A percentile compares a stretch with the other conserved stretches of the same genome.
These are phyloP conservation scores for Ormosia semicastrata DNA, from an alignment of 306 rosid species.

Conservation along the genomic window DNA sequence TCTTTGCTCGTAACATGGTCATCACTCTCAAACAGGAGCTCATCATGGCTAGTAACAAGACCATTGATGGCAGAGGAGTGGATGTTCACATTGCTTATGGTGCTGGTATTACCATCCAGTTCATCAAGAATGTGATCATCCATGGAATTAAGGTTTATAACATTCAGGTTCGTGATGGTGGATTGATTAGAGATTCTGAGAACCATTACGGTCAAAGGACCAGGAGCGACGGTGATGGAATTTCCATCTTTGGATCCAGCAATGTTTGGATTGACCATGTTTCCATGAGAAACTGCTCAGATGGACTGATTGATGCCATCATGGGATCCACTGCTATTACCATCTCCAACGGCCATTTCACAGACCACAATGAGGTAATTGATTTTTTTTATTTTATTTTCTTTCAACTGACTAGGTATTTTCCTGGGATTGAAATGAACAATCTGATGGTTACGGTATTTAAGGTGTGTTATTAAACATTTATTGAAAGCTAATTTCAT, in stretches of 20 bases:
- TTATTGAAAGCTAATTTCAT: too few relatives aligned
- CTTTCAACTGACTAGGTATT: not conserved
- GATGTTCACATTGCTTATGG: conserved; percentile 52
- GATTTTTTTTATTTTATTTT: too few relatives aligned
- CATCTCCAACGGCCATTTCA: conserved; percentile 79
- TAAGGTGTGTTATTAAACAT: too few relatives aligned
- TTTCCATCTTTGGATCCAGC: conserved; percentile 70
- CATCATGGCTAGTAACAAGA: conserved; percentile 54
- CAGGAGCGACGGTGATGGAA: conserved; percentile 74
- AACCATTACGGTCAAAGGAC: conserved; percentile 59
- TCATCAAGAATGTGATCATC: conserved; percentile 59
- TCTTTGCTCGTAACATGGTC: conserved; percentile 51
- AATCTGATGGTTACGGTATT: too few relatives aligned
- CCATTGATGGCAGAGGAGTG: conserved; percentile 77
- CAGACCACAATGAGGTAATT: conserved; percentile 64
- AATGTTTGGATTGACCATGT: conserved; percentile 83
- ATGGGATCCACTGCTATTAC: conserved; percentile 84
- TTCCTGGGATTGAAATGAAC: not conserved
- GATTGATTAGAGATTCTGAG: conserved; percentile 49
- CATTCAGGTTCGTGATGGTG: conserved; percentile 44
- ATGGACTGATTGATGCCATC: conserved; percentile 73
- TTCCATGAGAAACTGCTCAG: conserved; percentile 57
- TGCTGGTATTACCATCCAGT: conserved; percentile 72
- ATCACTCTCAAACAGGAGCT: conserved; percentile 61
- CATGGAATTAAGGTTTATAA: conserved; percentile 53